phyloP scores from a whole-genome alignment of 75 land plant species.

The Picea sitchensis region DNA sequence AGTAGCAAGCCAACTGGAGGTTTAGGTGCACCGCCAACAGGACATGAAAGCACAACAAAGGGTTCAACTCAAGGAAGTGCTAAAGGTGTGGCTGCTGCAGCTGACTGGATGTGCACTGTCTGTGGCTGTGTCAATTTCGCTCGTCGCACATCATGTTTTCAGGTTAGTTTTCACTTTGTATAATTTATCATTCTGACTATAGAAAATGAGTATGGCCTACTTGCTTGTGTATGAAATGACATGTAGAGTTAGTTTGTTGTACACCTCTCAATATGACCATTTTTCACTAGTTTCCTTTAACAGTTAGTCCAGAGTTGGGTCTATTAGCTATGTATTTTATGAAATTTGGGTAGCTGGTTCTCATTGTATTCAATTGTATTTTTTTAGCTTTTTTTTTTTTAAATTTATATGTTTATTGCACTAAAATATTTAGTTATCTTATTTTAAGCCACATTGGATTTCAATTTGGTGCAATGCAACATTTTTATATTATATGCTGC shows the following conservation, averaged over 20 bases:
- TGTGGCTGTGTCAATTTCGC: conserved; percentile 99
- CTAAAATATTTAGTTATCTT: too few species aligned
- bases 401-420: too few species aligned
- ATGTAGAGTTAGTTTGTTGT: background rate
- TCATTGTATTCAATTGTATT: too few species aligned
- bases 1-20: conserved; percentile 99
- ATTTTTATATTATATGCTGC: too few species aligned
- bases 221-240: background rate
- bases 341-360: too few species aligned
- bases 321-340: too few species aligned
- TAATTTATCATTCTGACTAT: background rate
- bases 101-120: conserved; percentile 96
- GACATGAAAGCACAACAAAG: conserved; percentile 33
- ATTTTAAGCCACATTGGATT: too few species aligned
- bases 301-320: background rate
- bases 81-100: conserved; percentile 40
- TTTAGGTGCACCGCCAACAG: conserved; percentile 44
- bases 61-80: conserved; percentile 32
- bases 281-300: background rate
- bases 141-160: conserved; percentile 85
- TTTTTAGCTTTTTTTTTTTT: too few species aligned
- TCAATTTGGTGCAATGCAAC: too few species aligned
- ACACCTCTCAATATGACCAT: background rate
- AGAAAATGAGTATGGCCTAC: background rate
- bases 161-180: conserved; percentile 36